Percentiles rank a stretch among this genome's conserved stretches.
phyloP scores from a whole-genome alignment of 2,329 filamentous ascomycete species.

The Sporothrix sp. region DNA sequence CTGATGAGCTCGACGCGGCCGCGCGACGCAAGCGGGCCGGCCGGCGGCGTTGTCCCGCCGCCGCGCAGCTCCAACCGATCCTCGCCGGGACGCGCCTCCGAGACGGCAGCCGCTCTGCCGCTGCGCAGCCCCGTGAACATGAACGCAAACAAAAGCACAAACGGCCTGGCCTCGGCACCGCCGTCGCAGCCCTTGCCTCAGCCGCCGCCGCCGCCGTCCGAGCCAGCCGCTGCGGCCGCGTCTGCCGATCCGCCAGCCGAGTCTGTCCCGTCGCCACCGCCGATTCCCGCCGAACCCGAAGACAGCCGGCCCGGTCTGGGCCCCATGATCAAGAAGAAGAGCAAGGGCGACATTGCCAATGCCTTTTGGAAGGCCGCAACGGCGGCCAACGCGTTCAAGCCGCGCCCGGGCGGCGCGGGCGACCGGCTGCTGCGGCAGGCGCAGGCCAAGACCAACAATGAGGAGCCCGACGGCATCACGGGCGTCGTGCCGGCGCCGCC shows the following conservation, averaged over 20 bases:
- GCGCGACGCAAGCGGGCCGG: conserved; percentile 16
- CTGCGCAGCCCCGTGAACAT: conserved; percentile 14
- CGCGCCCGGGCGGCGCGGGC: conserved; percentile 75
- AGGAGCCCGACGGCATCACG: conserved; percentile 81
- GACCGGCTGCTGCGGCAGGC: conserved; percentile 63
- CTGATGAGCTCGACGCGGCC: conserved; percentile 43
- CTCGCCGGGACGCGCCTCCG: background rate
- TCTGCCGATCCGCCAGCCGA: too few species aligned
- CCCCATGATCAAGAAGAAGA: conserved; percentile 78
- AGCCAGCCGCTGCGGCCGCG: background rate
- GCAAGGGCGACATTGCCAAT: conserved; percentile 62
- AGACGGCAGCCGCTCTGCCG: conserved; percentile 8
- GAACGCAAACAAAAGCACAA: too few species aligned
- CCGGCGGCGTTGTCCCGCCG: conserved; percentile 33
- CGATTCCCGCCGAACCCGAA: conserved; percentile 20
- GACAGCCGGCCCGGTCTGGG: conserved; percentile 64
- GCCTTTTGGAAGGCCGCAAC: conserved; percentile 72
- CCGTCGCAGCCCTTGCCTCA: conserved; percentile 6
- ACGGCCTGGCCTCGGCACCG: conserved; percentile 8
- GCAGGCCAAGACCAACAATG: conserved; percentile 42
- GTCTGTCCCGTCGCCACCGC: conserved; percentile 10
- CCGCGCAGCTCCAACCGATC: conserved; percentile 30
- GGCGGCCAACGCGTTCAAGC: conserved; percentile 67
- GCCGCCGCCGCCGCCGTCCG: background rate
- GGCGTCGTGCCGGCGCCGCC: conserved; percentile 74